phyloP scores from a whole-genome alignment of 129 eudicot genomes.

The Calendula officinalis region DNA sequence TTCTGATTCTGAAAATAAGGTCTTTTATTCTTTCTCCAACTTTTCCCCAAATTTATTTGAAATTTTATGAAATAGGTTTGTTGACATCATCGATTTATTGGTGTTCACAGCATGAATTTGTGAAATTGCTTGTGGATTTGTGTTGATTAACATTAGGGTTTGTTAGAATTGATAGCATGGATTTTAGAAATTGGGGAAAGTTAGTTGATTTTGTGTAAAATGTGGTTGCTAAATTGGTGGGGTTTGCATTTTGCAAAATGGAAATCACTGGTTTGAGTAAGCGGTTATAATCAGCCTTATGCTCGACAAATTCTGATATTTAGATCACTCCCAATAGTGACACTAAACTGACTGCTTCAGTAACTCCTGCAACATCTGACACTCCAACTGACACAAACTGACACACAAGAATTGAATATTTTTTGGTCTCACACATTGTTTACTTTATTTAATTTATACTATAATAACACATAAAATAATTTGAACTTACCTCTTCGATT shows the following conservation, averaged over 20 bases:
- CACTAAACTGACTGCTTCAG: too few species aligned
- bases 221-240: conserved; percentile 1
- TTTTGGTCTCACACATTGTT: too few species aligned
- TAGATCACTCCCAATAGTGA: too few species aligned
- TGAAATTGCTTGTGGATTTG: conserved; percentile 16
- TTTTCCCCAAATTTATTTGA: background rate
- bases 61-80: background rate
- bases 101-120: conserved; percentile 14
- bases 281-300: too few species aligned
- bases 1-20: conserved; percentile 59
- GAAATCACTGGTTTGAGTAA: background rate
- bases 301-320: too few species aligned
- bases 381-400: too few species aligned
- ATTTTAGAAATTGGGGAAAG: conserved; percentile 1
- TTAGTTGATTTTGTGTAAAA: background rate
- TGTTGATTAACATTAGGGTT: conserved; percentile 6
- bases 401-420: too few species aligned
- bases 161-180: conserved; percentile 14
- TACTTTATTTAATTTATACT: too few species aligned
- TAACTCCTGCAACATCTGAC: too few species aligned
- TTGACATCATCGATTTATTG: background rate
- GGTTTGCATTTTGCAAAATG: background rate
- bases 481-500: too few species aligned
- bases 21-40: background rate
- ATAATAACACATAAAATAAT: too few species aligned